A percentile compares a stretch with the other conserved stretches of the same genome.
Conservation (phyloP, 306 rosid genomes). For the Carpinus viminea region DNA sequence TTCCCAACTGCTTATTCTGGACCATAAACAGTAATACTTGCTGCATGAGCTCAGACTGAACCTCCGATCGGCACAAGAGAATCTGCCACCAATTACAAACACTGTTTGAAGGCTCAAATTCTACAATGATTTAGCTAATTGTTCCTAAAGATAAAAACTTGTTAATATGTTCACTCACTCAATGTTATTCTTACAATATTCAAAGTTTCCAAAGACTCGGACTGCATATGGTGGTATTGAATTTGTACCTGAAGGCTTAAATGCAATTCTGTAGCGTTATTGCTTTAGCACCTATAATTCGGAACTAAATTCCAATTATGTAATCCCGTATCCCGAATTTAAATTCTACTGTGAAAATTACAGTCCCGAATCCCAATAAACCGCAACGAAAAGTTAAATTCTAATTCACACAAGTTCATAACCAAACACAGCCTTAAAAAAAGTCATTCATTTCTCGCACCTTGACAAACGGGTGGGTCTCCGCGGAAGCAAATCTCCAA, state of each 20-base stretch:
- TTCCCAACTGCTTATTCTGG: slow-evolving; percentile 56
- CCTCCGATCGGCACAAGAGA: slow-evolving; percentile 64
- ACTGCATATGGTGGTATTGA: neutral
- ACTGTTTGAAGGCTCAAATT: slow-evolving; percentile 19
- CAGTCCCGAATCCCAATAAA: neutral
- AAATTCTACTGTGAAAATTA: neutral
- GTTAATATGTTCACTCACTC: no score
- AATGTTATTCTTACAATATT: neutral
- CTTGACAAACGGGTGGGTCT: slow-evolving; percentile 72
- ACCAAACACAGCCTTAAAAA: neutral
- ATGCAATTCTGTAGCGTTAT: neutral
- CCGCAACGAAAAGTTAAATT: neutral
- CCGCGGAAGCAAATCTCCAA: slow-evolving; percentile 44
- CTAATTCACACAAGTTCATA: neutral
- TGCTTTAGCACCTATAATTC: neutral
- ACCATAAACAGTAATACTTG: slow-evolving; percentile 69
- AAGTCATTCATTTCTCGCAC: slow-evolving; percentile 24
- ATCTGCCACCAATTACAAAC: slow-evolving; percentile 50
- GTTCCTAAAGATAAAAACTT: no score
- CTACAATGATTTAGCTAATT: neutral
- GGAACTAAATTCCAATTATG: neutral
- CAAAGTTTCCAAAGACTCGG: neutral
- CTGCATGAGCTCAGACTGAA: slow-evolving; percentile 74
- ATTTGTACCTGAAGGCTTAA: neutral
- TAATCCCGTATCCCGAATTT: neutral